Evolutionary conservation across 768 basidiomycete genomes (phyloP), one percentile per base, ranked within the genome.

Genomic region (Phylloporus arenicola): DNA sequence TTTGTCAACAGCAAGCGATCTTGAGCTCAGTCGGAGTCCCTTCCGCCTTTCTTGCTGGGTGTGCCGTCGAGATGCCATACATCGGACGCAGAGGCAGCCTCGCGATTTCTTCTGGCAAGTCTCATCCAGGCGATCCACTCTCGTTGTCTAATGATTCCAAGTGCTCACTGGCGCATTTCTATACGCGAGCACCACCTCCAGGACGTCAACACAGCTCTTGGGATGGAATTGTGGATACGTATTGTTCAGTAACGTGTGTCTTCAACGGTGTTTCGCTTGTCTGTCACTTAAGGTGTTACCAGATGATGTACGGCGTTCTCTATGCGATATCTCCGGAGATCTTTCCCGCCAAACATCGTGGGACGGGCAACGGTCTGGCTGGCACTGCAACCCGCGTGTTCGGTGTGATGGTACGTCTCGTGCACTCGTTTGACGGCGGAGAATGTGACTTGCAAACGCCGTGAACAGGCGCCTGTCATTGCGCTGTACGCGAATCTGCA

Each of bases 221-320:
- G 87, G 81, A 42, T 90, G 87, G 87, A 88, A 89, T 66, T 90
- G 86, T 60, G 85, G 78, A 9, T 86, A 85, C 55, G 74, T 70
- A n/a, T 84, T 84, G 61, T 75, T 67, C 54, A 81, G 78, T 47
- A 83, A 82, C 57, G 79, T 83, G 50, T 41, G 72, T 66, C 30
- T 33, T 39, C 27, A 10, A 29, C n/a, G 16, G 1, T 35, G 34
- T 35, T n/a, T 35, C 6, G 16, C 34, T 35, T 16, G 56, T 3
- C 12, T n/a, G 38, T 25, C 27, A 11, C 39, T 55, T 22, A 30
- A 9, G 29, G 11, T 2, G 29, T 30, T 30, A 55, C n/a, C 5
- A 84, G 73, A 78, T 85, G 54, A 88, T 87, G 85, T 88, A 84
- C 45, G 84, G 86, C 6, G 84, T 88, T 2, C 58, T 88, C 38